Evolutionary conservation across 176 grass and related monocot genomes (phyloP).

Genomic region (Lolium perenne): DNA sequence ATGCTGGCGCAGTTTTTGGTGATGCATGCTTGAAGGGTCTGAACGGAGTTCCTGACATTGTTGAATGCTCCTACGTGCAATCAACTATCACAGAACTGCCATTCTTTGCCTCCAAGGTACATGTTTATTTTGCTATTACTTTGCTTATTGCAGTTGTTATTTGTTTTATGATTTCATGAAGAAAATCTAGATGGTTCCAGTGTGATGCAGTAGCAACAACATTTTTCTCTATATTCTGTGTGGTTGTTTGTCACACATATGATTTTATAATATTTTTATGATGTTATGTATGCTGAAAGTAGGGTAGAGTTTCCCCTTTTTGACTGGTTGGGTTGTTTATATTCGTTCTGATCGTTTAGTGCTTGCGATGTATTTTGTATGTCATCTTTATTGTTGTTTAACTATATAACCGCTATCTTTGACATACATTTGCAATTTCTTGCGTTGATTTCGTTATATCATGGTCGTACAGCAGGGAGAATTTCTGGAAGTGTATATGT

Average conservation of each 20-base stretch:
- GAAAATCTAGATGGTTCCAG: conserved; percentile 16
- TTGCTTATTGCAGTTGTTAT: conserved; percentile 26
- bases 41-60: conserved; percentile 84
- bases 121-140: not conserved
- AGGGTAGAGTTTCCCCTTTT: not conserved
- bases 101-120: conserved; percentile 98
- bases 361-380: not conserved
- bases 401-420: not conserved
- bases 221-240: not conserved
- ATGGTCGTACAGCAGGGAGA: not conserved
- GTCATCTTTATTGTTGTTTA: not conserved
- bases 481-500: not conserved
- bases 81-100: conserved; percentile 88
- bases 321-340: not conserved
- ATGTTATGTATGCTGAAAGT: conserved; percentile 19
- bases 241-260: not conserved
- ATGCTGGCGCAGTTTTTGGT: conserved; percentile 95
- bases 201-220: not conserved
- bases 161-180: not conserved
- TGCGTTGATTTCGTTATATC: not conserved
- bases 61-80: conserved; percentile 95
- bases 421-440: not conserved
- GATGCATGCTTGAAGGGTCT: conserved; percentile 99
- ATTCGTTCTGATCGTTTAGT: not conserved
- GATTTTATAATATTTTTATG: conserved; percentile 3